These are phyloP conservation scores for Talaromyces piceae DNA, from an alignment of 2,329 filamentous ascomycete species.

Conservation along the genomic window DNA sequence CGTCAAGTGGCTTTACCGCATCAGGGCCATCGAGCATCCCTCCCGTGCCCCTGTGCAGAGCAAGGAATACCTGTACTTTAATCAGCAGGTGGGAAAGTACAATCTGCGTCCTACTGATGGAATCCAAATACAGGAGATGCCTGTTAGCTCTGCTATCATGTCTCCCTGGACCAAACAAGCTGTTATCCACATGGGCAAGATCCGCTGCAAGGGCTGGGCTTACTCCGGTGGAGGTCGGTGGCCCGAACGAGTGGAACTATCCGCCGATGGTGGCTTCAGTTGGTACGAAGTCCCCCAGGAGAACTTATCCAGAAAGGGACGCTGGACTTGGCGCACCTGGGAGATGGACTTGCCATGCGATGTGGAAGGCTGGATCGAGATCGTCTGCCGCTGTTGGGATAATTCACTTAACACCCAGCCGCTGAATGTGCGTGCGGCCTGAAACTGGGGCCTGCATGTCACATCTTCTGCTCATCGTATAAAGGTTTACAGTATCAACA, in stretches of 20 bases:
- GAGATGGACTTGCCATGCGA: conserved; percentile 55
- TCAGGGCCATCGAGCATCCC: conserved; percentile 53
- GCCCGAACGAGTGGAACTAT: conserved; percentile 58
- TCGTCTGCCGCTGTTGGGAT: conserved; percentile 55
- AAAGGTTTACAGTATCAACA: conserved; percentile 32
- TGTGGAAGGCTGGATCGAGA: conserved; percentile 54
- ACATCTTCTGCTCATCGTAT: conserved; percentile 33
- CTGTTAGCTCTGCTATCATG: conserved; percentile 61
- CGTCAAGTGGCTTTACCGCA: conserved; percentile 56
- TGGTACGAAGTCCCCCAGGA: conserved; percentile 58
- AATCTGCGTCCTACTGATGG: conserved; percentile 53
- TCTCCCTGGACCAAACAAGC: conserved; percentile 53
- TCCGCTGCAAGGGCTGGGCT: conserved; percentile 51
- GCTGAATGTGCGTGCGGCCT: conserved; percentile 46
- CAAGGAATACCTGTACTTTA: conserved; percentile 62
- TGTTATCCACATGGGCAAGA: conserved; percentile 53
- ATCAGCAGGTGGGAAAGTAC: conserved; percentile 61
- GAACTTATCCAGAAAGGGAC: conserved; percentile 55
- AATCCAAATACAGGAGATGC: conserved; percentile 66
- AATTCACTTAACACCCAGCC: conserved; percentile 57
- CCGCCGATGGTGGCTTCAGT: conserved; percentile 53
- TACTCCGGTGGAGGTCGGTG: conserved; percentile 53
- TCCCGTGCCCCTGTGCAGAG: conserved; percentile 55
- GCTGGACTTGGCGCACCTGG: conserved; percentile 60
- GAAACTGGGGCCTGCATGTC: conserved; percentile 40